These are phyloP conservation scores for Lunasporangiospora selenospora DNA, from an alignment of 192 early-diverging fungal species.

Conservation along the genomic window DNA sequence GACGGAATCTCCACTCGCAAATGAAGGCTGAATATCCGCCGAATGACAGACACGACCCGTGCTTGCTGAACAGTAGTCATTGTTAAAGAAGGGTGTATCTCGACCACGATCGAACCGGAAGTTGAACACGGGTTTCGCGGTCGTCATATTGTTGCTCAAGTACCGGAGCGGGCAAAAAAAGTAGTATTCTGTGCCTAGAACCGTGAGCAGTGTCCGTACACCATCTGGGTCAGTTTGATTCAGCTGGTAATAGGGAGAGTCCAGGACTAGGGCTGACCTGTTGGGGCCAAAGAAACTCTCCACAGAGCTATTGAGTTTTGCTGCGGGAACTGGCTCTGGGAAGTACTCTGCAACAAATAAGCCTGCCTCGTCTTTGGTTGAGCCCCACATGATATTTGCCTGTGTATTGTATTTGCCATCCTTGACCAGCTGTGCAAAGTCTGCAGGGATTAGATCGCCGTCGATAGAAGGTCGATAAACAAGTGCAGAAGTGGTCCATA, in stretches of 20 bases:
- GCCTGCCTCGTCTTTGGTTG: slow-evolving; percentile 33
- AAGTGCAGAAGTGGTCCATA: slow-evolving; percentile 22
- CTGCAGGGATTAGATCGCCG: slow-evolving; percentile 22
- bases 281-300: slow-evolving; percentile 17
- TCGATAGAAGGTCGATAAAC: slow-evolving; percentile 41
- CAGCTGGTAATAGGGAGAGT: slow-evolving; percentile 19
- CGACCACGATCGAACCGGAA: slow-evolving; percentile 39
- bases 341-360: slow-evolving; percentile 25
- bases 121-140: slow-evolving; percentile 14
- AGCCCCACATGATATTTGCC: slow-evolving; percentile 35
- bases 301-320: not conserved
- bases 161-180: slow-evolving; percentile 34
- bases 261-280: slow-evolving; percentile 9
- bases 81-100: slow-evolving; percentile 12
- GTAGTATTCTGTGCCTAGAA: slow-evolving; percentile 27
- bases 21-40: slow-evolving; percentile 28
- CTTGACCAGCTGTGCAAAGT: slow-evolving; percentile 37
- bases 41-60: slow-evolving; percentile 38
- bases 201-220: slow-evolving; percentile 16
- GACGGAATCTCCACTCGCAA: slow-evolving; percentile 23
- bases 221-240: slow-evolving; percentile 13
- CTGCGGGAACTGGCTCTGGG: slow-evolving; percentile 10
- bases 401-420: slow-evolving; percentile 31
- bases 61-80: slow-evolving; percentile 14
- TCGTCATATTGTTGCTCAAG: slow-evolving; percentile 27